Base-by-base conservation (phyloP, 192 early-diverging fungal species). In the Backusella mclennaniae region DNA sequence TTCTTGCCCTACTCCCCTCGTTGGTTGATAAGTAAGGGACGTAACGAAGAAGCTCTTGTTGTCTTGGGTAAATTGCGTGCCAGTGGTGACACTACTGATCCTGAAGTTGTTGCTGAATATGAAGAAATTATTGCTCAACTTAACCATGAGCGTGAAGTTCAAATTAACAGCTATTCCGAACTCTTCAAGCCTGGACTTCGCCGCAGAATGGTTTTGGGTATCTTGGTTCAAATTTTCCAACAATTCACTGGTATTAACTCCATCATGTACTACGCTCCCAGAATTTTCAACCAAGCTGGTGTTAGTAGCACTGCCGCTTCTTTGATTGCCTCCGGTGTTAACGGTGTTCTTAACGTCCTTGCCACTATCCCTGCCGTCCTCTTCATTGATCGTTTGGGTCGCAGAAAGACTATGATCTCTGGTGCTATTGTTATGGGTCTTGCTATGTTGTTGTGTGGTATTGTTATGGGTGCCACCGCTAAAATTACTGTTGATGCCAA, bases 1-100 rank as follows among this genome's bases (percentile, higher is more conserved):
- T 88, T 96, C 78, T 92, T 98, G 84, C 96, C 95, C 17, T 91
- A 84, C 76, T 95, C 95, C 5, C 94, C 95, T 11, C 95, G 95
- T 80, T 96, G 95, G 95, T 86, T 96, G 69, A 75, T 95, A 31
- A 85, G 86, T 71, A 71, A 91, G 41, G 90, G 86, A 39, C 88
- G 88, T 29, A 49, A 80, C 4, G 93, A 93, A 21, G 91, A 96
- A 79, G 92, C 92, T 12, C 87, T 88, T 19, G n/a, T 49, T 9
- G 92, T 94, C 1, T 80, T 96, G 29, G 91, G 89, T 8, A 83
- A 88, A 23, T 80, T 95, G 77, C 92, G 93, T 35, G 84, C 91
- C 35, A 73, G 73, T 33, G 92, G 92, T 36, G 80, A 93, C 59
- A 76, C 76, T 17, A 77, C 76, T 56, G 85, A 87, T 31, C 78